Percentiles rank a stretch among this genome's conserved stretches.
Conservation (phyloP, 2,329 filamentous ascomycete species). For the Aspergillus bombycis region DNA sequence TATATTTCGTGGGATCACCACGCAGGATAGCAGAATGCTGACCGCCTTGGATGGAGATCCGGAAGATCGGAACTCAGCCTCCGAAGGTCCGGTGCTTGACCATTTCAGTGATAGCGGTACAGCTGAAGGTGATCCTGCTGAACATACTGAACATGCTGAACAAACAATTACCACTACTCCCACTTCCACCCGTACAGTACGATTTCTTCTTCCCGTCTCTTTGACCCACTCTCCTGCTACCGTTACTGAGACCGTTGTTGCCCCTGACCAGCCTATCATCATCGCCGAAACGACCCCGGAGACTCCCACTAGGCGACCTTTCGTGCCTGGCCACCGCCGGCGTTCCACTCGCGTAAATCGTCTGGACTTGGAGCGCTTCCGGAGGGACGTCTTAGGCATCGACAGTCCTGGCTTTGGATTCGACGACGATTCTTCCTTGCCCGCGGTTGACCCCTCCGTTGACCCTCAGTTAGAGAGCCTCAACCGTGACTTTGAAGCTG, state of each 20-base stretch:
- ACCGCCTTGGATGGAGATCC: constrained; percentile 14
- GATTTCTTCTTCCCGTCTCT: background rate
- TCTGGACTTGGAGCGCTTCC: constrained; percentile 43
- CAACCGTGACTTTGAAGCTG: constrained; percentile 39
- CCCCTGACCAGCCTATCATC: constrained; percentile 27
- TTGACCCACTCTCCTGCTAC: background rate
- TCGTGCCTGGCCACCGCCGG: constrained; percentile 44
- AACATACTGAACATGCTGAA: background rate
- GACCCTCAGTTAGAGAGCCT: constrained; percentile 38
- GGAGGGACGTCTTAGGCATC: constrained; percentile 39
- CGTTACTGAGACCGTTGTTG: background rate
- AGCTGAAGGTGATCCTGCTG: background rate
- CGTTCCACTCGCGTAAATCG: constrained; percentile 46
- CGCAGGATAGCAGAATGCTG: constrained; percentile 12
- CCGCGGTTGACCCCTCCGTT: constrained; percentile 22
- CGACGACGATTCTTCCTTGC: constrained; percentile 33
- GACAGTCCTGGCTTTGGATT: constrained; percentile 33
- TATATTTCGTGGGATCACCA: background rate
- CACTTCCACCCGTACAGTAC: background rate
- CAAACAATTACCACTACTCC: background rate
- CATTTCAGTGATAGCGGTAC: constrained; percentile 19
- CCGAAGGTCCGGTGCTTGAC: constrained; percentile 29
- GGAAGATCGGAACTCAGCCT: constrained; percentile 19
- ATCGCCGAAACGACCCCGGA: constrained; percentile 32
- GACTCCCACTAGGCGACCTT: constrained; percentile 37